Conservation (phyloP, 2,329 filamentous ascomycete species). For the Paraconiothyrium brasiliense region DNA sequence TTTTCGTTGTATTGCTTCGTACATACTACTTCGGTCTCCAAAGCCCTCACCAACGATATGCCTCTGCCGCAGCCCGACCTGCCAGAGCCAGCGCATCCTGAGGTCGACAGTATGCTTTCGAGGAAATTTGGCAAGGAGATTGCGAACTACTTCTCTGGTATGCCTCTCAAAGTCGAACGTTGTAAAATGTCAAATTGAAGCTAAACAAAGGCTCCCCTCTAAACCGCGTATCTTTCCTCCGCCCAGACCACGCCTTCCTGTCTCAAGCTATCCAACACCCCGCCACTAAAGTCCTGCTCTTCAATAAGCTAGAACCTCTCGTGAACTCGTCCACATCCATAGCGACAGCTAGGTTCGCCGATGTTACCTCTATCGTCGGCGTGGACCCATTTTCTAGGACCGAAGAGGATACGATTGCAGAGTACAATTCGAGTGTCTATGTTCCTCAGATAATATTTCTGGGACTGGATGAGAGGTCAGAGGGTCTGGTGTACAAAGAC, state of each 20-base stretch:
- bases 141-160: constrained; percentile 81
- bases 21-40: neutral
- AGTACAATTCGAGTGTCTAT: constrained; percentile 76
- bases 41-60: constrained; percentile 27
- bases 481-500: constrained; percentile 69
- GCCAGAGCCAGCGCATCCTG: constrained; percentile 66
- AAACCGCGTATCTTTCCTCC: constrained; percentile 82
- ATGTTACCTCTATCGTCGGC: constrained; percentile 76
- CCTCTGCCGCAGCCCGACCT: constrained; percentile 56
- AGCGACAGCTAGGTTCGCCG: constrained; percentile 72
- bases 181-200: neutral
- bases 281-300: constrained; percentile 75
- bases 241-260: constrained; percentile 75
- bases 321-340: constrained; percentile 69
- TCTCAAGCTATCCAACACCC: constrained; percentile 72
- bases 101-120: constrained; percentile 74
- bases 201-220: constrained; percentile 68
- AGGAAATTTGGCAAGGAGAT: constrained; percentile 81
- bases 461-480: constrained; percentile 75
- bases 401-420: constrained; percentile 77
- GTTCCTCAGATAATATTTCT: constrained; percentile 82
- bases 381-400: constrained; percentile 73
- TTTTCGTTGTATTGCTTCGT: neutral
- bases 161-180: neutral
- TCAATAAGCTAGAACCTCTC: constrained; percentile 81